phyloP scores from a whole-genome alignment of 1,139 yeast genomes.

The Maudiozyma humilis region DNA sequence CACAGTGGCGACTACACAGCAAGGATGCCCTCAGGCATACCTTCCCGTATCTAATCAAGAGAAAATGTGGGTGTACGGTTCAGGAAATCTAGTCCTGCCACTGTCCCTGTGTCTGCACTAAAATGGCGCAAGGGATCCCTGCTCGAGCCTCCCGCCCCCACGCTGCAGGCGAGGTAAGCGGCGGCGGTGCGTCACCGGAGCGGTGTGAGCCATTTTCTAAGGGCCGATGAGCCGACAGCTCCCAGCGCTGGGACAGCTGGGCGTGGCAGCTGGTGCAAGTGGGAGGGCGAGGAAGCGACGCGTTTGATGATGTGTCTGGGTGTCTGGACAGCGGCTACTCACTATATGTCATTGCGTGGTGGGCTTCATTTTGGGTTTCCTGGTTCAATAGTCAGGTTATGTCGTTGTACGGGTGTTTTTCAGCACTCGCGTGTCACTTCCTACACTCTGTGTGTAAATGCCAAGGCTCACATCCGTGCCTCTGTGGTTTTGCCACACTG shows the following conservation, averaged over 20 bases:
- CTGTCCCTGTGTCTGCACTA: background rate
- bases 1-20: background rate
- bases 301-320: background rate
- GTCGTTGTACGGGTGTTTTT: no score
- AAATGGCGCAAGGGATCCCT: constrained; percentile 3
- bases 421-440: no score
- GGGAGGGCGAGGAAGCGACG: no score
- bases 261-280: no score
- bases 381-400: no score
- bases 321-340: background rate
- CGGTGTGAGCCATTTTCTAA: background rate
- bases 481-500: no score
- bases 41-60: background rate
- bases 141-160: background rate
- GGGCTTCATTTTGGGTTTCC: no score
- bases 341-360: no score
- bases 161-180: no score
- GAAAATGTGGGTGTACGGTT: background rate
- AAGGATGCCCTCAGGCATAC: background rate
- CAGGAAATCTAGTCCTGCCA: background rate
- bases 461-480: no score
- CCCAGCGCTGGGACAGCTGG: background rate
- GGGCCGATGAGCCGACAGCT: background rate
- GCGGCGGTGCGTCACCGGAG: background rate
- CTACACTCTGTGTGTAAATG: no score